These are phyloP conservation scores for Saccharum officinarum DNA, from an alignment of 176 grass and related monocot species.

Conservation along the genomic window DNA sequence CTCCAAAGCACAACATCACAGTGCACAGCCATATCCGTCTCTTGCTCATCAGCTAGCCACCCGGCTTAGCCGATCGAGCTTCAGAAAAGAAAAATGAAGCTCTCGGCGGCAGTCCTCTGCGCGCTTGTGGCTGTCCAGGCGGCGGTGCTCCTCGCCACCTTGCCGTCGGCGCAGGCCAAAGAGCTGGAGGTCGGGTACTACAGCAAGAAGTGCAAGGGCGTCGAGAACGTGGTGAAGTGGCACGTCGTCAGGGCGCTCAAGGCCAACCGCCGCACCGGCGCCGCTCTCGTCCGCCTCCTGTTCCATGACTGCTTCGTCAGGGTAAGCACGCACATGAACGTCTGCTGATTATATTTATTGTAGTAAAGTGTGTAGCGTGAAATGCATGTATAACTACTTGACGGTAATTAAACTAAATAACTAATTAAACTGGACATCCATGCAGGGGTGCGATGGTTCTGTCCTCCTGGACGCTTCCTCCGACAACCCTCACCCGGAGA, in stretches of 20 bases:
- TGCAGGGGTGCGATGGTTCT: slow-evolving; percentile 64
- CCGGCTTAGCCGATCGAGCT: not conserved
- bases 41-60: not conserved
- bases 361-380: no score
- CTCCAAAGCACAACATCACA: not conserved
- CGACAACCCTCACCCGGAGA: slow-evolving; percentile 52
- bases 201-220: slow-evolving; percentile 35
- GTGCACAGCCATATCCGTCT: not conserved
- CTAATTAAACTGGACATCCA: not conserved
- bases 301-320: slow-evolving; percentile 80
- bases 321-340: slow-evolving; percentile 20
- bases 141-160: slow-evolving; percentile 8
- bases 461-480: slow-evolving; percentile 45
- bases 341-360: no score
- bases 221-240: slow-evolving; percentile 45
- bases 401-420: no score
- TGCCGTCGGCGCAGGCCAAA: not conserved
- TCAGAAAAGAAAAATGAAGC: slow-evolving; percentile 16
- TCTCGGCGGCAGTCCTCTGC: slow-evolving; percentile 26
- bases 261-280: slow-evolving; percentile 44
- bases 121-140: slow-evolving; percentile 33
- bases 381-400: no score
- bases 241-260: slow-evolving; percentile 40
- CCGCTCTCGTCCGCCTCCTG: slow-evolving; percentile 57
- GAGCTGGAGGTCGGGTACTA: slow-evolving; percentile 49